Conservation (phyloP, 352 stramenopile genomes). For the Phytopythium mirpurense region DNA sequence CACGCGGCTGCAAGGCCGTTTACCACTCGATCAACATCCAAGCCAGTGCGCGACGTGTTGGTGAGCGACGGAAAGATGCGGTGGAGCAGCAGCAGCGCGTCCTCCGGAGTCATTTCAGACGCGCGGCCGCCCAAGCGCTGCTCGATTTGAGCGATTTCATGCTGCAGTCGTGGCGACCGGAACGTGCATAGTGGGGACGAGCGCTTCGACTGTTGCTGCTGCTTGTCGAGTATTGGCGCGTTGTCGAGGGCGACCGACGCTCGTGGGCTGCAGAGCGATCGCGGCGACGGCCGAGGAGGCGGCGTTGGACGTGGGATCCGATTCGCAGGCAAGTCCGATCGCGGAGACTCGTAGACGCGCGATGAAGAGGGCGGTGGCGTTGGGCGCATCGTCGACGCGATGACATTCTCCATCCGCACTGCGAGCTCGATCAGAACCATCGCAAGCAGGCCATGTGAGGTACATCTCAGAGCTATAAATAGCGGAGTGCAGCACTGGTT, state of each 20-base stretch:
- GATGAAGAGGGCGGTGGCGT: neutral
- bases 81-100: conserved; percentile 24
- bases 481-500: neutral
- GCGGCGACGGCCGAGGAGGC: neutral
- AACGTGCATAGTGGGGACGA: conserved; percentile 10
- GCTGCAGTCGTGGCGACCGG: conserved; percentile 23
- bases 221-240: neutral
- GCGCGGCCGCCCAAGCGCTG: conserved; percentile 9
- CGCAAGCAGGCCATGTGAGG: no score
- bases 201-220: neutral
- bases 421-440: neutral
- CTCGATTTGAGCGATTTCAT: conserved; percentile 28
- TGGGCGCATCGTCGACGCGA: neutral
- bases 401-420: neutral
- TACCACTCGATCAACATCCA: neutral
- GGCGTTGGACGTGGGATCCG: neutral
- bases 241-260: neutral
- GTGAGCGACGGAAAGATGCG: conserved; percentile 5
- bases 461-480: conserved; percentile 1
- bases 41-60: neutral
- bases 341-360: neutral
- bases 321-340: neutral
- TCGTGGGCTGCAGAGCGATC: neutral
- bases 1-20: conserved; percentile 22
- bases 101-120: conserved; percentile 18